phyloP scores from a whole-genome alignment of 2,329 filamentous ascomycete genomes.

The Fonsecaea multimorphosa region DNA sequence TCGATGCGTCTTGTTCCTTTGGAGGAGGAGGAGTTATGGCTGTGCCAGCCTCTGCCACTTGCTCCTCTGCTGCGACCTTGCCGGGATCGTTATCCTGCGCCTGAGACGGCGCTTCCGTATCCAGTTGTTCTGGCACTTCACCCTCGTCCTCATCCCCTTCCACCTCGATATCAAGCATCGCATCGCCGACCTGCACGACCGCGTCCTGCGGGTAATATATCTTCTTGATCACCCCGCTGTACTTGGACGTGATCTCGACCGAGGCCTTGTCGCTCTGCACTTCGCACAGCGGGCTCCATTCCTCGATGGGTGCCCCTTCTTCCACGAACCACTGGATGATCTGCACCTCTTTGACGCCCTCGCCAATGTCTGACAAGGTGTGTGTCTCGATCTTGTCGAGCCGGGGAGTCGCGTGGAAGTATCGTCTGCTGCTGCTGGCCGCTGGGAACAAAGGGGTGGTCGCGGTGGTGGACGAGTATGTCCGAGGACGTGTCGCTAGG shows the following conservation, averaged over 20 bases:
- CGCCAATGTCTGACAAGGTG: slow-evolving; percentile 37
- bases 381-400: slow-evolving; percentile 37
- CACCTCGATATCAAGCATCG: slow-evolving; percentile 40
- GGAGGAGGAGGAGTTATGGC: slow-evolving; percentile 46
- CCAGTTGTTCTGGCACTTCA: slow-evolving; percentile 19
- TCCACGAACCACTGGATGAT: slow-evolving; percentile 99
- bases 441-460: slow-evolving; percentile 28
- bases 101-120: slow-evolving; percentile 63
- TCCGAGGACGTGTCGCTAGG: slow-evolving; percentile 20
- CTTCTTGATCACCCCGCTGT: slow-evolving; percentile 94
- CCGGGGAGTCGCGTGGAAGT: slow-evolving; percentile 33
- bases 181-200: slow-evolving; percentile 83
- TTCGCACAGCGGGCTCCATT: slow-evolving; percentile 97
- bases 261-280: slow-evolving; percentile 97
- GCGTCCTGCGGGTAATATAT: slow-evolving; percentile 94
- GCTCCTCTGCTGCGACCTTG: slow-evolving; percentile 46
- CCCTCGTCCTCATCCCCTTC: slow-evolving; percentile 35
- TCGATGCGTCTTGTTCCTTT: slow-evolving; percentile 48
- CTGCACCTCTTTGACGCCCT: slow-evolving; percentile 97
- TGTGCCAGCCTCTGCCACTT: slow-evolving; percentile 15
- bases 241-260: slow-evolving; percentile 90
- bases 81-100: slow-evolving; percentile 18
- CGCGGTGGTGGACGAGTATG: neutral
- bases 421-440: slow-evolving; percentile 11
- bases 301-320: slow-evolving; percentile 91